phyloP scores from a whole-genome alignment of 495 filamentous ascomycete species.

The Bacidia rubella region DNA sequence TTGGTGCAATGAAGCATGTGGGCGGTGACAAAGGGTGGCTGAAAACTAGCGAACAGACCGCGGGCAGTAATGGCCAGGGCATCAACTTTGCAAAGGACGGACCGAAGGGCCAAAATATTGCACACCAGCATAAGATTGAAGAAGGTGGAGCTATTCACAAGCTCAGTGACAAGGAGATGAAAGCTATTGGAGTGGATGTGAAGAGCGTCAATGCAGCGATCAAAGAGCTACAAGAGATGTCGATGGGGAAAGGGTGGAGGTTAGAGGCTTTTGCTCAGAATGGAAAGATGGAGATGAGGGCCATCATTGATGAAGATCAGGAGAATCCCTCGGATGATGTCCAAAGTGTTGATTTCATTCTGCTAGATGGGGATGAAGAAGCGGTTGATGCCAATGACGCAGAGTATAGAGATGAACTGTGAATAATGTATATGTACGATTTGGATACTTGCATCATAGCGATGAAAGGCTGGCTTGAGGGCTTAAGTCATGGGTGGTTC shows the following conservation, averaged over 20 bases:
- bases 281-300: slow-evolving; percentile 37
- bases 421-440: neutral
- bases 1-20: slow-evolving; percentile 44
- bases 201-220: slow-evolving; percentile 51
- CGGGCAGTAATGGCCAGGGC: slow-evolving; percentile 5
- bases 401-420: slow-evolving; percentile 32
- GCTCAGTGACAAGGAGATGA: slow-evolving; percentile 47
- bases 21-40: slow-evolving; percentile 42
- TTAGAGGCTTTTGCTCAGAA: slow-evolving; percentile 32
- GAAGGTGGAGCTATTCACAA: slow-evolving; percentile 42
- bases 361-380: slow-evolving; percentile 12
- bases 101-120: slow-evolving; percentile 22
- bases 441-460: neutral
- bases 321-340: slow-evolving; percentile 14
- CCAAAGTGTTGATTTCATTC: neutral
- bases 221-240: slow-evolving; percentile 35
- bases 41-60: slow-evolving; percentile 33
- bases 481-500: too few relatives aligned
- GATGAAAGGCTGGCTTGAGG: too few relatives aligned
- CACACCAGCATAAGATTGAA: slow-evolving; percentile 13
- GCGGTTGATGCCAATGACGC: slow-evolving; percentile 12
- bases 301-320: slow-evolving; percentile 26
- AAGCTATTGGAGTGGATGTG: slow-evolving; percentile 55
- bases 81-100: slow-evolving; percentile 28
- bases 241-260: slow-evolving; percentile 33